phyloP scores from a whole-genome alignment of 305 asterid genomes.

The Petunia hybrid region DNA sequence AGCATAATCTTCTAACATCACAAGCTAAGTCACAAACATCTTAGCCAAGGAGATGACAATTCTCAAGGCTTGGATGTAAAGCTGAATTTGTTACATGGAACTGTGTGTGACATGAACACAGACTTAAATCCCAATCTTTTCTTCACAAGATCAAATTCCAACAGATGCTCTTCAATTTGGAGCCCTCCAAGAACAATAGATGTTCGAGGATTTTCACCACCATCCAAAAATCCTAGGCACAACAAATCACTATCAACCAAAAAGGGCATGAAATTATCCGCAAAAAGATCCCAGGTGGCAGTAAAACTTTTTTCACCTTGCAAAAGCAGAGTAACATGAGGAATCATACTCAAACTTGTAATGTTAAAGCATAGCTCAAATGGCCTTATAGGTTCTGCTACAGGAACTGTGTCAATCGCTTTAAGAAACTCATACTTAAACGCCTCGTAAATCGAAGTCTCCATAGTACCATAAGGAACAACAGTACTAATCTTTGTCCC shows the following conservation, averaged over 20 bases:
- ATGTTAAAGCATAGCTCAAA: conserved; percentile 44
- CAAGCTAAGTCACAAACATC: not conserved
- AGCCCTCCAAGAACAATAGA: conserved; percentile 56
- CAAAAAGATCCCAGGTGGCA: conserved; percentile 48
- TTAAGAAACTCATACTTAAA: conserved; percentile 40
- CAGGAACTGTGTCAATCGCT: conserved; percentile 38
- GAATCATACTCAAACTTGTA: conserved; percentile 32
- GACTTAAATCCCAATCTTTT: conserved; percentile 51
- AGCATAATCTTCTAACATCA: not conserved
- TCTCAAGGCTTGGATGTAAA: conserved; percentile 31
- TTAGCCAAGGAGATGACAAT: not conserved
- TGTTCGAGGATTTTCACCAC: conserved; percentile 41
- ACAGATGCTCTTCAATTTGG: conserved; percentile 52
- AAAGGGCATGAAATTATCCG: conserved; percentile 52
- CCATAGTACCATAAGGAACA: conserved; percentile 40
- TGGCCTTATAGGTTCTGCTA: conserved; percentile 42
- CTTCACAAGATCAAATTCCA: conserved; percentile 53
- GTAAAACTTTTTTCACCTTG: conserved; percentile 1
- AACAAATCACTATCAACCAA: conserved; percentile 20
- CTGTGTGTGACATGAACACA: conserved; percentile 29
- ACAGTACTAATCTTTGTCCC: conserved; percentile 60
- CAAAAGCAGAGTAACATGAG: conserved; percentile 50
- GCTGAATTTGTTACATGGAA: conserved; percentile 43
- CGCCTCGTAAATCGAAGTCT: conserved; percentile 46
- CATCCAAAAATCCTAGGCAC: conserved; percentile 44